Percentiles rank a stretch among this genome's conserved stretches.
Evolutionary conservation across 164 flowering plant species (phyloP).

Genomic region (Warburgia ugandensis): DNA sequence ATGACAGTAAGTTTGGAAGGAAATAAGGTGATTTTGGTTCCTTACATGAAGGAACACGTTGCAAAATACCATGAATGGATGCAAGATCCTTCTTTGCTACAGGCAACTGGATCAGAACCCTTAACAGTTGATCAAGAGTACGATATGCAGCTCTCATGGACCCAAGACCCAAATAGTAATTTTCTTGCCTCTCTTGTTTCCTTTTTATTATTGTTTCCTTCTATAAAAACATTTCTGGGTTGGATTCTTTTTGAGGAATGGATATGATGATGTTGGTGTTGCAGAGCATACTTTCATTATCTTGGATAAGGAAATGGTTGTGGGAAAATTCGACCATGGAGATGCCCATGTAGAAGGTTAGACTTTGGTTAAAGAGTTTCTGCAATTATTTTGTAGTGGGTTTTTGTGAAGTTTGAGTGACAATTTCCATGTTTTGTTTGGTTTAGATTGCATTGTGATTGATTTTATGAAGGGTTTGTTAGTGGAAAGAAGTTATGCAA

Average conservation of each 20-base stretch:
- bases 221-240: conserved; percentile 8
- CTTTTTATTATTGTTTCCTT: background rate
- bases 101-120: conserved; percentile 96
- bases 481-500: background rate
- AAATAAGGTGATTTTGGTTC: conserved; percentile 64
- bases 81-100: conserved; percentile 72
- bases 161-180: conserved; percentile 71
- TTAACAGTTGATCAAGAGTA: conserved; percentile 71
- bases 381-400: background rate
- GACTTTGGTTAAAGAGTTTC: background rate
- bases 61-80: conserved; percentile 88
- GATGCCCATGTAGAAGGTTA: conserved; percentile 81
- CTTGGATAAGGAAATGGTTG: conserved; percentile 60
- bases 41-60: conserved; percentile 83
- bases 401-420: too few species aligned
- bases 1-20: conserved; percentile 65
- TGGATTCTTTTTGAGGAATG: conserved; percentile 9
- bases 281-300: conserved; percentile 89
- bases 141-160: conserved; percentile 84
- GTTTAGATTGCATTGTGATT: background rate
- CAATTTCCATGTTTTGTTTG: background rate
- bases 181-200: background rate
- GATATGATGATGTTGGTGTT: conserved; percentile 8
- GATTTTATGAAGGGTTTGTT: background rate
- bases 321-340: conserved; percentile 55